A percentile compares a stretch with the other conserved stretches of the same genome.
phyloP scores from a whole-genome alignment of 2,329 filamentous ascomycete genomes.

The Capronia coronata region DNA sequence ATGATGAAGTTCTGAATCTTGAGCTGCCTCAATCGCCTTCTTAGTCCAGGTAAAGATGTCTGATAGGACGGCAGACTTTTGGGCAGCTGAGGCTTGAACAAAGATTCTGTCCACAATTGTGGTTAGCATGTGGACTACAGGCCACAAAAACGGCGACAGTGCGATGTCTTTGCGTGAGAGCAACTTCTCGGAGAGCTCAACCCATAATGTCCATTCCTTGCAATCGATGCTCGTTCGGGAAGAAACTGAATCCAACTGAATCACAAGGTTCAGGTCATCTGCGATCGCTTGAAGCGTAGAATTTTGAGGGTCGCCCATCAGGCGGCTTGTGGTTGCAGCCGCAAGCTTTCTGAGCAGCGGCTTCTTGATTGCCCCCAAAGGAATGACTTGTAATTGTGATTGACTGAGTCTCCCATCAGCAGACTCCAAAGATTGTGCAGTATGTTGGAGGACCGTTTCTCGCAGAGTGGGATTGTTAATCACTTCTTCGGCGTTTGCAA shows the following conservation, averaged over 20 bases:
- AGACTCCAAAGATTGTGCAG: background rate
- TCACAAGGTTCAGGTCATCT: slow-evolving; percentile 10
- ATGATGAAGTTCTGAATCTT: background rate
- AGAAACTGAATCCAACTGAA: slow-evolving; percentile 7
- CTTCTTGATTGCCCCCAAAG: slow-evolving; percentile 7
- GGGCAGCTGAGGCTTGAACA: background rate
- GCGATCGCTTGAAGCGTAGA: background rate
- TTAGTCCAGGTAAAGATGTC: slow-evolving; percentile 2
- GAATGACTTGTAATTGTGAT: slow-evolving; percentile 5
- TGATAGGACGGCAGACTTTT: background rate
- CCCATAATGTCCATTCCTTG: slow-evolving; percentile 16
- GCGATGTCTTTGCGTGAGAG: background rate
- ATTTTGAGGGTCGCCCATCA: background rate
- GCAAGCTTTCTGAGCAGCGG: slow-evolving; percentile 10
- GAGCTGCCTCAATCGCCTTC: background rate
- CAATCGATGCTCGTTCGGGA: slow-evolving; percentile 4
- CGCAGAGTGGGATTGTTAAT: slow-evolving; percentile 5
- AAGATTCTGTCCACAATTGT: slow-evolving; percentile 5
- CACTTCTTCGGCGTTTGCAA: slow-evolving; percentile 8
- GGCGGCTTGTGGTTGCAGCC: background rate
- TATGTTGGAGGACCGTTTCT: slow-evolving; percentile 5
- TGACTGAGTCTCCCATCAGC: background rate
- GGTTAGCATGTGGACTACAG: slow-evolving; percentile 5
- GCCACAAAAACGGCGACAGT: background rate
- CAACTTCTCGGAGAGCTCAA: slow-evolving; percentile 1